Base-by-base conservation (phyloP, 805 yeast species). In the Candida maltosa region DNA sequence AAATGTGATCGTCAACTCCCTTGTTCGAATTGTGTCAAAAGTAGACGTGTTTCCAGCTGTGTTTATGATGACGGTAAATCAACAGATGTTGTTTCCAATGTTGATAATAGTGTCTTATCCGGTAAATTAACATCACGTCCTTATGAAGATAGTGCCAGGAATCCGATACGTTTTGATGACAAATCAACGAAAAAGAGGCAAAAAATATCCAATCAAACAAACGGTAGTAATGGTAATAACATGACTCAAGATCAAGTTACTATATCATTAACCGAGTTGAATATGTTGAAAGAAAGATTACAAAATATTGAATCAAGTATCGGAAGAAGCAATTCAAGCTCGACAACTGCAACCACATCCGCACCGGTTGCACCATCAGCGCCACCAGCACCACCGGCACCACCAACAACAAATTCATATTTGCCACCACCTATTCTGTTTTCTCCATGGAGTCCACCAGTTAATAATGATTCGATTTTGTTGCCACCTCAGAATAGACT, bases 1-100 rank as follows among this genome's bases (percentile, higher is more conserved):
- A 58, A 52, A 32, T 62, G 68, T 41, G 63, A 62, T 38, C 60
- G 57, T 38, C 45, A 52, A 6, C 49, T 51, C 11, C 75, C 75
- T 1, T 55, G 69, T 29, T 46, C 45, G 6, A 39, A 46, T 3
- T 62, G 69, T 44, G 32, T 48, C 25, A 58, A 57, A 38, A 47
- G 51, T 16, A 55, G 53, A 30, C 58, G 55, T 11, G 48, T 27
- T 5, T 35, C 30, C 8, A 6, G 31, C 9, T 35, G 41, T 29
- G 11, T 10, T 20, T 38, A 41, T 26, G 35, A 27, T 23, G 34
- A 31, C 18, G 37, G 30, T 11, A 12, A 17, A 22, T 22, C 17
- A 4, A 16, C 6, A 16, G 20, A 34, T 15, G 4, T 12, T n/a
- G 24, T 26, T 5, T 25, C 18, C 14, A 17, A 34, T 4, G 10